Base-by-base conservation (phyloP, 768 basidiomycete genomes). In the Suillus spraguei region DNA sequence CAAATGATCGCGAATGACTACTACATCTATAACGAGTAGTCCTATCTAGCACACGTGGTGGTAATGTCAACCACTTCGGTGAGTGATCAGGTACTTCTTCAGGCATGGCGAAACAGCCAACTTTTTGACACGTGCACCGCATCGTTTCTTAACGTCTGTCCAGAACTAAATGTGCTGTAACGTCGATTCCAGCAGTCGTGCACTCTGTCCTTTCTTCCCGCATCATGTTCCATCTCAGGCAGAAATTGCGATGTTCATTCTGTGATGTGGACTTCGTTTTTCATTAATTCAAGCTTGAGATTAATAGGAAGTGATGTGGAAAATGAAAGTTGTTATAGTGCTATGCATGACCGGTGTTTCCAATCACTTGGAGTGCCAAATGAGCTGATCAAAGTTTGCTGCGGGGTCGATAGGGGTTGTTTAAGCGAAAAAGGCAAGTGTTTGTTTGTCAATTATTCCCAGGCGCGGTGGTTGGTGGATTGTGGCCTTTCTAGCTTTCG, bases 151-250 rank as follows among this genome's bases (percentile, higher is more conserved):
- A 16, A 39, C 8, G 14, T 56, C 13, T 39, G 20, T n/a, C 5
- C 46, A 5, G 10, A 35, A 22, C 41, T 42, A 17, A 24, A 32
- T 52, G 32, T 24, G 46, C 59, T 8, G 8, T 54, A 36, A 13
- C 35, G 14, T 41, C 59, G 62, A 20, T 38, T 63, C 55, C 62
- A 1, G 24, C 44, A 20, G 20, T 60, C 38, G 47, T 63, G 46
- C 46, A 63, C 28, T 44, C 55, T 13, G 62, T 63, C 13, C 41
- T 60, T 59, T 24, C 58, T 10, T 60, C 58, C 0, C 62, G 59
- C 28, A 63, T 60, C 47, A 63, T 63, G 62, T 63, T 60, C 22
- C 53, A 63, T 41, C 28, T 63, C 11, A 35, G 63, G 7, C 46
- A 63, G 42, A 60, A 32, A 41, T 24, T 64, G 60, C 17, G 41